phyloP scores from a whole-genome alignment of 2,329 filamentous ascomycete genomes.

The Raffaelea albimanens region DNA sequence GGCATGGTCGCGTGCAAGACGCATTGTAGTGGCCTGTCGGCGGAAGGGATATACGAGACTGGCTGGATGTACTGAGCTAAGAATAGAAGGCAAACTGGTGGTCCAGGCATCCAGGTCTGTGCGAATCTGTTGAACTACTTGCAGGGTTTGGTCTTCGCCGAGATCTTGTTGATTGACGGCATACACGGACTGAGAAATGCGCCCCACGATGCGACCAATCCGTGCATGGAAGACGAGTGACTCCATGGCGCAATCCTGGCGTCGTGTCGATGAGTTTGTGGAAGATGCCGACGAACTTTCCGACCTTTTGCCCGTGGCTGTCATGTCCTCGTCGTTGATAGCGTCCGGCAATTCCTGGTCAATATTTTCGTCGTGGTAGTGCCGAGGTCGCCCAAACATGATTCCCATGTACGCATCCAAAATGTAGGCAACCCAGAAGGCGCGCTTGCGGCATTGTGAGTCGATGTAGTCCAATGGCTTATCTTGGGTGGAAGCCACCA shows the following conservation, averaged over 20 bases:
- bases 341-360: conserved; percentile 49
- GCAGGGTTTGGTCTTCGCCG: conserved; percentile 17
- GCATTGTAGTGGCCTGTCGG: conserved; percentile 41
- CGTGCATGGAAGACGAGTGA: conserved; percentile 35
- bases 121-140: conserved; percentile 26
- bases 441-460: conserved; percentile 43
- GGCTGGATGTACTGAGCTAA: conserved; percentile 32
- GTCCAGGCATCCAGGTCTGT: conserved; percentile 30
- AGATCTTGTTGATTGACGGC: conserved; percentile 23
- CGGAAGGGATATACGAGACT: conserved; percentile 35
- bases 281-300: conserved; percentile 18
- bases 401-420: conserved; percentile 55
- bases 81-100: conserved; percentile 28
- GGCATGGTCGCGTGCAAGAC: conserved; percentile 44
- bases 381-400: conserved; percentile 50
- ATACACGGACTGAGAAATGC: conserved; percentile 30
- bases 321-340: conserved; percentile 49
- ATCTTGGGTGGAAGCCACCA: conserved; percentile 2
- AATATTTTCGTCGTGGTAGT: conserved; percentile 55
- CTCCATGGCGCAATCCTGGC: conserved; percentile 39
- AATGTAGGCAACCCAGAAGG: conserved; percentile 54
- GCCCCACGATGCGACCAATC: conserved; percentile 28
- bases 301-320: no score
- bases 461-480: conserved; percentile 31
- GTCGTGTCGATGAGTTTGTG: conserved; percentile 22